phyloP scores from a whole-genome alignment of 768 basidiomycete genomes.

The Phylloporus arenicola region DNA sequence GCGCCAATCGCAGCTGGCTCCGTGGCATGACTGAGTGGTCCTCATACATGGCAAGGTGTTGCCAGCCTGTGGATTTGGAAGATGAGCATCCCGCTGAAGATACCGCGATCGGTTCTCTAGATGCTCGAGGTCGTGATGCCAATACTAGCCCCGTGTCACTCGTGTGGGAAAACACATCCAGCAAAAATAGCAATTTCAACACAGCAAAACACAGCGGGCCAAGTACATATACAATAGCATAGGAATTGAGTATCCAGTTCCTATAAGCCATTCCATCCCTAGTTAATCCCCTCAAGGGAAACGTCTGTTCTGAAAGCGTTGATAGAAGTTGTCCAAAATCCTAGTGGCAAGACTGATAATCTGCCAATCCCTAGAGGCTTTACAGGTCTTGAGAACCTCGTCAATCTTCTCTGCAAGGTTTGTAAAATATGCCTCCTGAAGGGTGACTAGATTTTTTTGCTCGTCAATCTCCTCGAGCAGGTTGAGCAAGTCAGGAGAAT shows the following conservation, averaged over 20 bases:
- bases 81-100: background rate
- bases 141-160: too few relatives aligned
- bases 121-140: too few relatives aligned
- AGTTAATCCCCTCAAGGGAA: background rate
- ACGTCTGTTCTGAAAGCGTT: conserved; percentile 15
- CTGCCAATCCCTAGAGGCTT: conserved; percentile 1
- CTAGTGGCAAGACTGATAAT: conserved; percentile 3
- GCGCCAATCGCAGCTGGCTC: background rate
- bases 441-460: conserved; percentile 18
- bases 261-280: background rate
- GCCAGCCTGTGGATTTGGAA: too few relatives aligned
- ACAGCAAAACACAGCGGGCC: background rate
- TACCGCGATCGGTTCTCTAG: background rate
- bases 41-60: background rate
- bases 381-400: background rate
- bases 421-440: conserved; percentile 9
- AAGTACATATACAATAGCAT: background rate
- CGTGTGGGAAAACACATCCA: background rate
- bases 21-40: too few relatives aligned
- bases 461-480: conserved; percentile 20
- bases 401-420: conserved; percentile 7
- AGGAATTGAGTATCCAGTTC: background rate
- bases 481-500: conserved; percentile 10
- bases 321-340: conserved; percentile 21
- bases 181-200: background rate